phyloP scores from a whole-genome alignment of 768 basidiomycete genomes.

The Russula dissimulans region DNA sequence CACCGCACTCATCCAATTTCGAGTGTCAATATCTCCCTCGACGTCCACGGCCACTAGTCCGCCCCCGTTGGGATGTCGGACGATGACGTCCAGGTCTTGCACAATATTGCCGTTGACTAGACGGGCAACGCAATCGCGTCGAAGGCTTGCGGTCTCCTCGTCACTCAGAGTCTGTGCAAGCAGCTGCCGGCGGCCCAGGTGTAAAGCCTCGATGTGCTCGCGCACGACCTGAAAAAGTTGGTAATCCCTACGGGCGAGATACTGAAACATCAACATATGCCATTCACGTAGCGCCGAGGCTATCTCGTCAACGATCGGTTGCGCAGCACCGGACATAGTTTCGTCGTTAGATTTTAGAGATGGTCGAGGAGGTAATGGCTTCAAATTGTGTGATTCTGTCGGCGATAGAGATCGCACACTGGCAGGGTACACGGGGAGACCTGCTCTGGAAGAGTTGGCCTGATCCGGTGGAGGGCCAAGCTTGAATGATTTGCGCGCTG shows the following conservation, averaged over 20 bases:
- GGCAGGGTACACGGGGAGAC: conserved; percentile 61
- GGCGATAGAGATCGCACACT: conserved; percentile 62
- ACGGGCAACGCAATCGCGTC: conserved; percentile 78
- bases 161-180: conserved; percentile 78
- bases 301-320: conserved; percentile 96
- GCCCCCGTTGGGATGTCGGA: conserved; percentile 90
- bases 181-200: conserved; percentile 85
- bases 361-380: conserved; percentile 81
- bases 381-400: conserved; percentile 51
- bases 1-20: conserved; percentile 83
- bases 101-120: conserved; percentile 86
- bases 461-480: conserved; percentile 69
- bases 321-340: conserved; percentile 68
- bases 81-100: conserved; percentile 90
- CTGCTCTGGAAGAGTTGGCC: conserved; percentile 61
- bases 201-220: conserved; percentile 84
- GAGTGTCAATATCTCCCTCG: conserved; percentile 68
- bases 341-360: conserved; percentile 95
- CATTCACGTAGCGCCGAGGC: conserved; percentile 94
- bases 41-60: conserved; percentile 85
- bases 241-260: conserved; percentile 85
- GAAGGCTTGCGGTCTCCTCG: conserved; percentile 76
- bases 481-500: conserved; percentile 53
- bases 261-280: conserved; percentile 86
- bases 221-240: conserved; percentile 77